Evolutionary conservation across 306 rosid species (phyloP).

Genomic region (Castanea sativa): DNA sequence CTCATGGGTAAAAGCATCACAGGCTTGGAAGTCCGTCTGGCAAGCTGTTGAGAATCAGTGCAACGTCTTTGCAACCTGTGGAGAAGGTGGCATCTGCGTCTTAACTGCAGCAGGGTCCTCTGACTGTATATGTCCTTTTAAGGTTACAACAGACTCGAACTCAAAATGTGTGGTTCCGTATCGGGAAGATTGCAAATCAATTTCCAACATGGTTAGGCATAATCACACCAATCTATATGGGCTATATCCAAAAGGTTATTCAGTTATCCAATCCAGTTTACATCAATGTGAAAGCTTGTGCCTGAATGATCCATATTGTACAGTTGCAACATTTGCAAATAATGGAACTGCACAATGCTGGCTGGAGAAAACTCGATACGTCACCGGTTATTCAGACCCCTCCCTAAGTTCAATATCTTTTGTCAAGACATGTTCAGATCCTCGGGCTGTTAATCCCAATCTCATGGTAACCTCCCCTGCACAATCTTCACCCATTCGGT

Average conservation of each 20-base stretch:
- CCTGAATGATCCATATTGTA: conserved; percentile 48
- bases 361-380: conserved; percentile 46
- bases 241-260: conserved; percentile 55
- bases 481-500: conserved; percentile 11
- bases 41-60: conserved; percentile 86
- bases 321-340: conserved; percentile 62
- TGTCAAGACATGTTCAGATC: conserved; percentile 65
- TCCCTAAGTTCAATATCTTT: conserved; percentile 61
- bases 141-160: conserved; percentile 26
- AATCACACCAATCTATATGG: conserved; percentile 51
- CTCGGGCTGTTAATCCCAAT: conserved; percentile 62
- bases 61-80: conserved; percentile 76
- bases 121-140: conserved; percentile 60
- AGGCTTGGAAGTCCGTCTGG: conserved; percentile 76
- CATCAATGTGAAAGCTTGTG: conserved; percentile 60
- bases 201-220: conserved; percentile 35
- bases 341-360: conserved; percentile 67
- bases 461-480: conserved; percentile 18
- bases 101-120: conserved; percentile 45
- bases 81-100: conserved; percentile 59
- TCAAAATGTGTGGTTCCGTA: conserved; percentile 48
- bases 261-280: conserved; percentile 40
- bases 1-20: conserved; percentile 60
- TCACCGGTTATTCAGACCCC: conserved; percentile 64
- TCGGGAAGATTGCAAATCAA: conserved; percentile 40